Conservation (phyloP, 2,329 filamentous ascomycete genomes). For the Pyrenochaeta sp. region DNA sequence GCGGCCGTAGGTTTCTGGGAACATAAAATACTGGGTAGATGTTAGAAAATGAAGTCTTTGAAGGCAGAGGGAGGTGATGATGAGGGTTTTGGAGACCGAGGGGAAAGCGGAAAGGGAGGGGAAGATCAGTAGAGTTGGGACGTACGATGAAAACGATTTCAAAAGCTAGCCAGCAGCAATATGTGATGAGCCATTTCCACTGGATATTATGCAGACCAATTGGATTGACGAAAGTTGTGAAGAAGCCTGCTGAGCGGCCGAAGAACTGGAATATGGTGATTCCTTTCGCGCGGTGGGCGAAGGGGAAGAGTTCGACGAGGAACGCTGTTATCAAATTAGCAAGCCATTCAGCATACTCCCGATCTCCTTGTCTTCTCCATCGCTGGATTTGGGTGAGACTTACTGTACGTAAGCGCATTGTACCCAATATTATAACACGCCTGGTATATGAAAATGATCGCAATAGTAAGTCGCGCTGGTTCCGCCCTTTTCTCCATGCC, state of each 20-base stretch:
- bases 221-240: slow-evolving; percentile 69
- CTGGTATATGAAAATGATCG: slow-evolving; percentile 62
- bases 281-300: slow-evolving; percentile 58
- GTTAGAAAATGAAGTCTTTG: background rate
- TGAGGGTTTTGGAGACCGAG: too few relatives aligned
- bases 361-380: background rate
- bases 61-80: too few relatives aligned
- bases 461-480: slow-evolving; percentile 52
- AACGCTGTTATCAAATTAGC: slow-evolving; percentile 53
- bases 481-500: slow-evolving; percentile 37
- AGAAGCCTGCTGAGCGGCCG: slow-evolving; percentile 67
- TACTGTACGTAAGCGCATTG: slow-evolving; percentile 68
- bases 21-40: slow-evolving; percentile 64
- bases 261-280: slow-evolving; percentile 67
- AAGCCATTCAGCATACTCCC: too few relatives aligned
- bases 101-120: too few relatives aligned
- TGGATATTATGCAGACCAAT: slow-evolving; percentile 68
- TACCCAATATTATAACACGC: slow-evolving; percentile 68
- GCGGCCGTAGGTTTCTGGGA: slow-evolving; percentile 74
- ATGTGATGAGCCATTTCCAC: slow-evolving; percentile 72
- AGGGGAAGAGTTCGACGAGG: slow-evolving; percentile 59
- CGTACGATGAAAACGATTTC: slow-evolving; percentile 65
- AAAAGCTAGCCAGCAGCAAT: slow-evolving; percentile 65
- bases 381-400: slow-evolving; percentile 5
- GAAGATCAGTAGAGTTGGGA: background rate